A percentile compares a stretch with the other conserved stretches of the same genome.
Evolutionary conservation across 1,284 basidiomycete species (phyloP).

Genomic region (Cystobasidiaceae sp.): DNA sequence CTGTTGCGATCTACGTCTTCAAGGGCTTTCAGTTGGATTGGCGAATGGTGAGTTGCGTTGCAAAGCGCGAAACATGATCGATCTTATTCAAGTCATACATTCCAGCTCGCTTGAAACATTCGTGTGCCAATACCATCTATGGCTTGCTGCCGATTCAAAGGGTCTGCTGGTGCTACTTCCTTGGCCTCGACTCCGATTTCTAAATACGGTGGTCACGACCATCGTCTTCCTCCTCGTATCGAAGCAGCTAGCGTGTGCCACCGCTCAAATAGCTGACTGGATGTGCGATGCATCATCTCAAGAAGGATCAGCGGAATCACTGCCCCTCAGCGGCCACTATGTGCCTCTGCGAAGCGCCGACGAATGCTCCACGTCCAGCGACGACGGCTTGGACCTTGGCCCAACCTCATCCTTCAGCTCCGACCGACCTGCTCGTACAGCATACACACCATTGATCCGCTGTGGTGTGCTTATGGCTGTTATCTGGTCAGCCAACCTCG

Average conservation of each 20-base stretch:
- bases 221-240: conserved; percentile 71
- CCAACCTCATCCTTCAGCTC: too few species aligned
- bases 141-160: conserved; percentile 80
- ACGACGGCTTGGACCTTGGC: too few species aligned
- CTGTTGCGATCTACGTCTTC: conserved; percentile 65
- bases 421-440: neutral
- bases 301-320: neutral
- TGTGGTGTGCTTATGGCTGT: neutral
- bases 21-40: conserved; percentile 68
- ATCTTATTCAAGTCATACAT: neutral
- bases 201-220: conserved; percentile 75
- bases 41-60: conserved; percentile 54
- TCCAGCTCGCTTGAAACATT: conserved; percentile 69
- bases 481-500: conserved; percentile 8
- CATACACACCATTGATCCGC: neutral
- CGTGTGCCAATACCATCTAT: conserved; percentile 82
- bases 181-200: conserved; percentile 57
- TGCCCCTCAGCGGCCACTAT: neutral
- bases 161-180: conserved; percentile 74
- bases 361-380: neutral
- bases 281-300: conserved; percentile 55
- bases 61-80: neutral
- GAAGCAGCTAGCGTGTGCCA: conserved; percentile 68
- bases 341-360: neutral
- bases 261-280: conserved; percentile 64